Base-by-base conservation (phyloP, 2,329 filamentous ascomycete genomes). In the Helminthosporium solani region DNA sequence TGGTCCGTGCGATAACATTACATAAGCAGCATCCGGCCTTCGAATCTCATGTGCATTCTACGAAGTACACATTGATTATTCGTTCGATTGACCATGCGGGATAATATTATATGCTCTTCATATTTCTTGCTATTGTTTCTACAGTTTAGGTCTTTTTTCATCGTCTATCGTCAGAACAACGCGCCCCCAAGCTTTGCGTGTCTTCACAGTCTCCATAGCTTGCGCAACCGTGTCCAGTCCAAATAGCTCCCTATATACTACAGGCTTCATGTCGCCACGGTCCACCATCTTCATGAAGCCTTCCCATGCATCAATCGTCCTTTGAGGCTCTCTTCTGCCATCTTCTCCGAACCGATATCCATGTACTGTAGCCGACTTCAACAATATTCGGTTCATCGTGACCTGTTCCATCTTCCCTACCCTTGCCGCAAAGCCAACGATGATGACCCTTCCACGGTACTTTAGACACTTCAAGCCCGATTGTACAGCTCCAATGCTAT, bases 401-500 rank as follows among this genome's bases (percentile, higher is more conserved):
- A 65, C 40, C 3, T 50, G 53, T 41, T 84, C 81, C 67, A 83
- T 77, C 7, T 75, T 64, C 0, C 78, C 78, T 14, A 66, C 73
- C 39, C 75, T 69, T 1, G 77, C 81, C 5, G 80, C 81, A 58
- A 84, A 85, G 0, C 81, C 81, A 2, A 83, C 72, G 21, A 84
- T 68, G 2, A 85, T 71, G 15, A 85, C 64, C 25, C 75, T 67
- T 0, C 80, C 81, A 28, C 74, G 71, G 57, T 81, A 77, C 19
- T 72, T 78, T 25, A 81, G 63, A 52, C 79, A 81, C 47, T 75
- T 75, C 21, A 84, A 18, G 12, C 14, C 30, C 9, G 18, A 34
- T n/a, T 34, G 30, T 2, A 34, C 40, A 12, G 15, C 19, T 19
- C 40, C 81, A 9, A 83, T 79, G 7, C 76, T 74, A 64, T 85